Evolutionary conservation across 306 rosid genomes (phyloP).

Genomic region (Dalbergia cochinchinensis): DNA sequence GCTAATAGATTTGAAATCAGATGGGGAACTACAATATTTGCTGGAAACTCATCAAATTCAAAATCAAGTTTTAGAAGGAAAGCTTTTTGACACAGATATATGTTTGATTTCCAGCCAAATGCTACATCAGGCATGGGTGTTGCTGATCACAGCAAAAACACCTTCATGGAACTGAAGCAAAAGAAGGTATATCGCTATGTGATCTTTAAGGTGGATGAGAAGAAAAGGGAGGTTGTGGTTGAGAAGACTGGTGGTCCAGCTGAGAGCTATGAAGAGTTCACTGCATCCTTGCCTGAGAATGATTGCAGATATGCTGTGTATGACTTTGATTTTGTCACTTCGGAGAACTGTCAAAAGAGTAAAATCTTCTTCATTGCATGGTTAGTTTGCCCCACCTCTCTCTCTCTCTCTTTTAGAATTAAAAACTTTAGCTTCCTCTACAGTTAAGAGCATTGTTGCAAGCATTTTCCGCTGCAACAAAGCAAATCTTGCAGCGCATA

Average conservation of each 20-base stretch:
- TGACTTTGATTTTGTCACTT: slow-evolving; percentile 91
- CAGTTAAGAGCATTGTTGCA: neutral
- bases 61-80: neutral
- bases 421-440: neutral
- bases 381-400: slow-evolving; percentile 51
- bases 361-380: slow-evolving; percentile 98
- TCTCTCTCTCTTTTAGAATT: neutral
- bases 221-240: slow-evolving; percentile 86
- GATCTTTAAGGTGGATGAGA: slow-evolving; percentile 89
- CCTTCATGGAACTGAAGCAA: slow-evolving; percentile 76
- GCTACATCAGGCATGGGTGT: slow-evolving; percentile 89
- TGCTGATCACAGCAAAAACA: slow-evolving; percentile 74
- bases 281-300: slow-evolving; percentile 86
- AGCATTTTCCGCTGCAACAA: slow-evolving; percentile 18
- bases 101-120: slow-evolving; percentile 48
- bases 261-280: slow-evolving; percentile 85
- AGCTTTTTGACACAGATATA: slow-evolving; percentile 5
- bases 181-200: slow-evolving; percentile 89
- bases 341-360: slow-evolving; percentile 97
- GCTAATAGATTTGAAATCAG: too few relatives aligned
- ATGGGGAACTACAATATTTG: too few relatives aligned
- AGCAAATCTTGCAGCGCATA: neutral
- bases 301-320: slow-evolving; percentile 95
- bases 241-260: slow-evolving; percentile 87
- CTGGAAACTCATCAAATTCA: neutral